phyloP scores from a whole-genome alignment of 2,329 filamentous ascomycete genomes.

The Pseudopyrenochaeta lycopersici region DNA sequence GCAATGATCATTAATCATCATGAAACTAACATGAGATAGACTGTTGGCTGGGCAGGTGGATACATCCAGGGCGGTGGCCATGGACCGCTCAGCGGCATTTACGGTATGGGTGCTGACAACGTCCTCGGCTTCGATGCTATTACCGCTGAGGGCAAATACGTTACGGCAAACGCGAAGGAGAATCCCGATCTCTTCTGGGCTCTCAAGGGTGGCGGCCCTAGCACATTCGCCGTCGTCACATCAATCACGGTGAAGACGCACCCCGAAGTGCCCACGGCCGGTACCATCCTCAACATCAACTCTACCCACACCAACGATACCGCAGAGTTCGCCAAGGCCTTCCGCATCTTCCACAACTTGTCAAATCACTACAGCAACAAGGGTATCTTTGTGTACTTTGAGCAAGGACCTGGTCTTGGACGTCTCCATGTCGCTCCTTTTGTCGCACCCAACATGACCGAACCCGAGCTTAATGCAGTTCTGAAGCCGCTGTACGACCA shows the following conservation, averaged over 20 bases:
- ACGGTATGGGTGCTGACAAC: conserved; percentile 51
- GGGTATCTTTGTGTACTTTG: conserved; percentile 49
- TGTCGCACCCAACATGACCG: conserved; percentile 43
- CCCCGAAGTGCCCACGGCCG: conserved; percentile 44
- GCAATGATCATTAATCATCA: too few species aligned
- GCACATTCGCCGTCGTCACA: conserved; percentile 41
- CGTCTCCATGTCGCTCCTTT: conserved; percentile 45
- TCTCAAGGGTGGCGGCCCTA: conserved; percentile 45
- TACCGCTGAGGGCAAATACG: conserved; percentile 49
- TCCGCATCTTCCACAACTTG: conserved; percentile 46
- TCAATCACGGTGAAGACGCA: conserved; percentile 45
- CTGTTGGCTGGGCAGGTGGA: conserved; percentile 53
- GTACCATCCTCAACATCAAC: conserved; percentile 47
- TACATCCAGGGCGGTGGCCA: conserved; percentile 56
- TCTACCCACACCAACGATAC: conserved; percentile 45
- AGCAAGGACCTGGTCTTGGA: conserved; percentile 32
- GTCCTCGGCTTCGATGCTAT: conserved; percentile 50
- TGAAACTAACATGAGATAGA: conserved; percentile 23
- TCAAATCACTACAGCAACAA: conserved; percentile 43
- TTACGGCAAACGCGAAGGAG: conserved; percentile 37
- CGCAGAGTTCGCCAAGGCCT: conserved; percentile 35
- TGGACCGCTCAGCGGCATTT: conserved; percentile 48
- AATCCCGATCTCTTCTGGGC: conserved; percentile 52
- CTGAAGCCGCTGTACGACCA: conserved; percentile 39
- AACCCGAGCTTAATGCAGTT: conserved; percentile 33